phyloP scores from a whole-genome alignment of 257 asterid genomes.

The Leonotis leonurus region DNA sequence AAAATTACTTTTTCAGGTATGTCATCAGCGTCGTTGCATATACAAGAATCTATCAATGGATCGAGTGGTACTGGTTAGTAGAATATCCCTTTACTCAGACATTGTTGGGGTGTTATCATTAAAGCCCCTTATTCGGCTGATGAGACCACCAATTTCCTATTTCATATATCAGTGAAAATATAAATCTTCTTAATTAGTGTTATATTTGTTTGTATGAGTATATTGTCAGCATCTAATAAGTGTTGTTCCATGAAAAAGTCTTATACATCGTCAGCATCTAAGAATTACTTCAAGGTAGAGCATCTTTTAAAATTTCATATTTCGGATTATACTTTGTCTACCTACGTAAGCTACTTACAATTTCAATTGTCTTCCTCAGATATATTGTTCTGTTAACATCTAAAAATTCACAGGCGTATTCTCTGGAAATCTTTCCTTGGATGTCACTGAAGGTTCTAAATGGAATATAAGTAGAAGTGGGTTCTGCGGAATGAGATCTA shows the following conservation, averaged over 20 bases:
- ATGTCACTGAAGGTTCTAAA: conserved; percentile 55
- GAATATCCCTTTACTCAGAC: neutral
- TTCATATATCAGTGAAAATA: neutral
- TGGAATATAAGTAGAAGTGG: conserved; percentile 94
- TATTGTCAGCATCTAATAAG: too few relatives aligned
- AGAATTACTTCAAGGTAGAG: neutral
- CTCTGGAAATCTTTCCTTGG: conserved; percentile 89
- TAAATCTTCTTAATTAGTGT: neutral
- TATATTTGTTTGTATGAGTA: neutral
- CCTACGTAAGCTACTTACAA: neutral
- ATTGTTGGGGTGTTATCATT: neutral
- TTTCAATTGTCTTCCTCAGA: neutral
- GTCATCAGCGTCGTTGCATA: conserved; percentile 85
- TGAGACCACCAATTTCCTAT: neutral
- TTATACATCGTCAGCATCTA: neutral
- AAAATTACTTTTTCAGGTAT: conserved; percentile 47
- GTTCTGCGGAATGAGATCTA: conserved; percentile 95
- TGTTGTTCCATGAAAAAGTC: neutral
- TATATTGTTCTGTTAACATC: neutral
- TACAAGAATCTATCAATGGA: conserved; percentile 48
- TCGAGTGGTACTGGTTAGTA: conserved; percentile 54
- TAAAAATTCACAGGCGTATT: conserved; percentile 51
- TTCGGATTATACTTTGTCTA: neutral
- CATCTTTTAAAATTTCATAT: neutral
- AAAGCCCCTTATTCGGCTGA: neutral